These are phyloP conservation scores for Primulina tabacum DNA, from an alignment of 257 asterid species.

Conservation along the genomic window DNA sequence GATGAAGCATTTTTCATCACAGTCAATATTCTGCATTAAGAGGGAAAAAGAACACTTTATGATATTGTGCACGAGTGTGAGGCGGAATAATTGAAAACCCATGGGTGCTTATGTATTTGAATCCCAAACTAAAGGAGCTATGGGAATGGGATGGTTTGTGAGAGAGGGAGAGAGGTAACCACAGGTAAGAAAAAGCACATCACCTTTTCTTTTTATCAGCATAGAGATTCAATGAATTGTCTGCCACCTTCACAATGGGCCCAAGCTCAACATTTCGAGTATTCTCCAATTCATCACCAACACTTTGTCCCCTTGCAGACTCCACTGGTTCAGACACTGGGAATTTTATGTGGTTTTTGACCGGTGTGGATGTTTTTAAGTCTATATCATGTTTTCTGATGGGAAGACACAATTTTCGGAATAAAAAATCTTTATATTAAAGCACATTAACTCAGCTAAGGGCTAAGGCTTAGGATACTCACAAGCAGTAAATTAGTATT, in stretches of 20 bases:
- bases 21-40: slow-evolving; percentile 29
- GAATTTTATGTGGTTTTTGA: slow-evolving; percentile 67
- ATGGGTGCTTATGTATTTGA: background rate
- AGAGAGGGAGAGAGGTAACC: background rate
- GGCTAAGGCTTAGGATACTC: slow-evolving; percentile 28
- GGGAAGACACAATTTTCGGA: slow-evolving; percentile 18
- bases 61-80: background rate
- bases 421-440: slow-evolving; percentile 6
- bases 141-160: background rate
- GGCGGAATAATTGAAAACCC: background rate
- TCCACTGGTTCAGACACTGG: slow-evolving; percentile 50
- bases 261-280: slow-evolving; percentile 35
- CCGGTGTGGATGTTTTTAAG: slow-evolving; percentile 48
- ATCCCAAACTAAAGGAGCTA: background rate
- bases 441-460: slow-evolving; percentile 5
- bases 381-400: slow-evolving; percentile 68
- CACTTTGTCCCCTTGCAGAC: slow-evolving; percentile 22
- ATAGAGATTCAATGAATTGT: slow-evolving; percentile 40
- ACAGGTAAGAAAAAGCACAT: slow-evolving; percentile 15
- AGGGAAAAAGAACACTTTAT: background rate
- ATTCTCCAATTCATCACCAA: slow-evolving; percentile 28
- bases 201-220: slow-evolving; percentile 64
- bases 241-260: slow-evolving; percentile 31
- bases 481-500: slow-evolving; percentile 84
- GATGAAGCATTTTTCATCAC: slow-evolving; percentile 57